These are phyloP conservation scores for Infundibulicybe gibba DNA, from an alignment of 768 basidiomycete species.

Conservation along the genomic window DNA sequence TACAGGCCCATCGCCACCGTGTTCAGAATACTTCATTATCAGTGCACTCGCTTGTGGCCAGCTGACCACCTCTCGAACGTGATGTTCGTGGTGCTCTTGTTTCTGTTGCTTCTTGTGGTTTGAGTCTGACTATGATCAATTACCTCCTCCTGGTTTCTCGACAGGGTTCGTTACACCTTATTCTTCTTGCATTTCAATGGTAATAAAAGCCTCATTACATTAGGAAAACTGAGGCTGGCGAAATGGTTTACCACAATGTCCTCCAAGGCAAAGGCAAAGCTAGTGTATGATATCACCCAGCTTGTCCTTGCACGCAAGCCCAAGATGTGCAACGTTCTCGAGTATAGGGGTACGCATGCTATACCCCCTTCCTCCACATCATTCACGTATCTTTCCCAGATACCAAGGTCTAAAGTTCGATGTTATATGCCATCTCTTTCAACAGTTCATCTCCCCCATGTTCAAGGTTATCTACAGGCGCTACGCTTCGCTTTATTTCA, in stretches of 20 bases:
- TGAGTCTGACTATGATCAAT: conserved; percentile 60
- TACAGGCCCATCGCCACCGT: no score
- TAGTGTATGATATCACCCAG: conserved; percentile 94
- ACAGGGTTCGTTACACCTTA: conserved; percentile 54
- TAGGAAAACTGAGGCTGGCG: conserved; percentile 89
- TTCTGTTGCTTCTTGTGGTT: no score
- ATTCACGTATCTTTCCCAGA: conserved; percentile 11
- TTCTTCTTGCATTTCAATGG: neutral
- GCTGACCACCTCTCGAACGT: no score
- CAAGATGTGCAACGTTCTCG: conserved; percentile 93
- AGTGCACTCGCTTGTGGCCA: no score
- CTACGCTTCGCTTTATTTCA: conserved; percentile 85
- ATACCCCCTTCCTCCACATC: conserved; percentile 6
- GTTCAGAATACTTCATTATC: no score
- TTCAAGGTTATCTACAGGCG: conserved; percentile 77
- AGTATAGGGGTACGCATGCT: conserved; percentile 81
- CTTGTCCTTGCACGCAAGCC: conserved; percentile 85
- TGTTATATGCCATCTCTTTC: conserved; percentile 31
- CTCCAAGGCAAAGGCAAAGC: conserved; percentile 80
- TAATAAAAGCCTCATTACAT: neutral
- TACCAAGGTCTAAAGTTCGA: conserved; percentile 41
- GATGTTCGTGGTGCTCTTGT: no score
- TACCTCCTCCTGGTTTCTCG: conserved; percentile 93
- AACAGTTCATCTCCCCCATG: neutral
- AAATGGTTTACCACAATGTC: conserved; percentile 95